A percentile compares a stretch with the other conserved stretches of the same genome.
phyloP scores from a whole-genome alignment of 106 monocot genomes.

The Dendrobium catenatum region DNA sequence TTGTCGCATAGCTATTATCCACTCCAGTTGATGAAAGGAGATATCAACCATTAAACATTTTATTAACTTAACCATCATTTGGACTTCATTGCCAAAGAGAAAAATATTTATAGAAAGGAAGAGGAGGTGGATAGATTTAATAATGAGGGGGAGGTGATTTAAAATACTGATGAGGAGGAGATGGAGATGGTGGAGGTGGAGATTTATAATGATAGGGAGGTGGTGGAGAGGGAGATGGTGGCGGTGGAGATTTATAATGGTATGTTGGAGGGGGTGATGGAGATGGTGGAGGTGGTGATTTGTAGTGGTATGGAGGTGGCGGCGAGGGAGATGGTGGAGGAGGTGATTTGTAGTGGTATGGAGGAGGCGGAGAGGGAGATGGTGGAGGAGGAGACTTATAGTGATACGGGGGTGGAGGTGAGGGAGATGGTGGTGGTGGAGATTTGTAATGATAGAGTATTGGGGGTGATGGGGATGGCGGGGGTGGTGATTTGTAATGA shows the following conservation, averaged over 20 bases:
- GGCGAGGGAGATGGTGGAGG: neutral
- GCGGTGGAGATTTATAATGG: neutral
- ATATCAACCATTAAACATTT: too few relatives aligned
- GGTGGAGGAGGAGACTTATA: neutral
- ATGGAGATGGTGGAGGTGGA: neutral
- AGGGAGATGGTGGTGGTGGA: neutral
- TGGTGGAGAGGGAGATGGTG: neutral
- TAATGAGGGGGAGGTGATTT: neutral
- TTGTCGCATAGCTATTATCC: too few relatives aligned
- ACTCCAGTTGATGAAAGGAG: too few relatives aligned
- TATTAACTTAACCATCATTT: too few relatives aligned
- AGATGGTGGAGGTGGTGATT: constrained; percentile 3
- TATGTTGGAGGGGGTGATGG: neutral
- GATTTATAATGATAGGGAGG: neutral
- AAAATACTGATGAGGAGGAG: neutral
- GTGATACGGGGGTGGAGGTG: neutral
- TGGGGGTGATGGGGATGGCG: too few relatives aligned
- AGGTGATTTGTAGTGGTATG: too few relatives aligned
- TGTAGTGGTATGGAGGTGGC: constrained; percentile 4
- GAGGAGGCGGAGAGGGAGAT: neutral
- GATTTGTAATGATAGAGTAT: too few relatives aligned
- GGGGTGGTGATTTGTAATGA: too few relatives aligned
- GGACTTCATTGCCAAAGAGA: neutral
- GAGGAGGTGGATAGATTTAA: neutral
- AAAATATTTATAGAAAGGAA: neutral